Conservation (phyloP, 345 rosid species). For the Corymbia maculata region DNA sequence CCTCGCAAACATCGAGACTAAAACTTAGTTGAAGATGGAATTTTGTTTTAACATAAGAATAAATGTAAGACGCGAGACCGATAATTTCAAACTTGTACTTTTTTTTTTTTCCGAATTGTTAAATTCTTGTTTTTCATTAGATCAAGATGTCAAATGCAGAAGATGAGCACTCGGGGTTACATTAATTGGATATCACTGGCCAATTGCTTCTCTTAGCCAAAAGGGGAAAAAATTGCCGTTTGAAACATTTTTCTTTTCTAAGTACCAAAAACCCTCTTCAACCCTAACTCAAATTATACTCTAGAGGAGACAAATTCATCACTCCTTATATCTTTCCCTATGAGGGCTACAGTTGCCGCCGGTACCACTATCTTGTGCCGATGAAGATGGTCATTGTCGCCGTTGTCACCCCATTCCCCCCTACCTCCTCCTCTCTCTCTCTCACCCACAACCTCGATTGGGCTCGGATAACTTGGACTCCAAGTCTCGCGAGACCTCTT, state of each 20-base stretch:
- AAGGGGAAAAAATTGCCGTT: no score
- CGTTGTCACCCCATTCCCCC: not conserved
- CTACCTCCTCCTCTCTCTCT: not conserved
- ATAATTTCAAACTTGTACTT: not conserved
- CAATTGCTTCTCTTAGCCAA: not conserved
- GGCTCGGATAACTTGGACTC: not conserved
- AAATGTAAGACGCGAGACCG: not conserved
- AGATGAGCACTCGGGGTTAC: not conserved
- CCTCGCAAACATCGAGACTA: no score
- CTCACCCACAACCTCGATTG: not conserved
- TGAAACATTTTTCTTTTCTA: not conserved
- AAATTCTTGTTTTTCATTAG: no score
- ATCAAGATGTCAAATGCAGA: not conserved
- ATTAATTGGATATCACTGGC: not conserved
- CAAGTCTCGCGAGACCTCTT: not conserved
- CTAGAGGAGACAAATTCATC: not conserved
- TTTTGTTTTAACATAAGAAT: not conserved
- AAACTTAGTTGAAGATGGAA: not conserved
- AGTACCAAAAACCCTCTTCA: not conserved
- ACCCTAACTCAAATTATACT: fast-evolving
- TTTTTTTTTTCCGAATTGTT: no score
- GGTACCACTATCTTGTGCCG: not conserved
- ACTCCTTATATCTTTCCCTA: not conserved
- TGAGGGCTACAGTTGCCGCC: not conserved
- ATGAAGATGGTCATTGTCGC: not conserved